Evolutionary conservation across 2,329 filamentous ascomycete species (phyloP).

Genomic region (Lasiodiplodia sp.): DNA sequence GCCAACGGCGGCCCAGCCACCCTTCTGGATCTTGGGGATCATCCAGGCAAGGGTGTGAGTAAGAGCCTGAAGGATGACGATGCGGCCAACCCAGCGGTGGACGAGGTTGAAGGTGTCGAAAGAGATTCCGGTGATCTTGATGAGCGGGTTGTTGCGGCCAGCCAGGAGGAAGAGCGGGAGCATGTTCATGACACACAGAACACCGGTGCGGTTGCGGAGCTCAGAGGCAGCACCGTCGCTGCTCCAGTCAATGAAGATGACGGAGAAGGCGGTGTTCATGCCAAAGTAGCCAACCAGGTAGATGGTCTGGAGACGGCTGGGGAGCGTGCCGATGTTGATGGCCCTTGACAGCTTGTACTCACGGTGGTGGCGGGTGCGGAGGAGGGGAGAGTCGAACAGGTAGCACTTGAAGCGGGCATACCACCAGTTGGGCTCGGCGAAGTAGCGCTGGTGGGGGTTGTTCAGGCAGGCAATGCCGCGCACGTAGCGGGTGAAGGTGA

Average conservation of each 20-base stretch:
- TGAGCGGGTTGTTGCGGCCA: conserved; percentile 79
- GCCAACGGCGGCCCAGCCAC: conserved; percentile 59
- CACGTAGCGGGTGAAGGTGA: conserved; percentile 70
- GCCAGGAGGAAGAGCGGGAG: conserved; percentile 77
- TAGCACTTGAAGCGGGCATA: conserved; percentile 56
- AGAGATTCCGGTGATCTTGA: conserved; percentile 73
- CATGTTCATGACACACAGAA: conserved; percentile 78
- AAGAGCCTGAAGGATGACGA: conserved; percentile 73
- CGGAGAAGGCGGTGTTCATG: conserved; percentile 56
- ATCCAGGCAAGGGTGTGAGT: conserved; percentile 70
- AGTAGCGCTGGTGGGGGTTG: conserved; percentile 83
- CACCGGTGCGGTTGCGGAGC: conserved; percentile 71
- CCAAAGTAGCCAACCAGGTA: conserved; percentile 57
- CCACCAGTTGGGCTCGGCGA: conserved; percentile 66
- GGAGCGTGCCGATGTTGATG: conserved; percentile 58
- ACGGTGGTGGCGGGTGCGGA: conserved; percentile 57
- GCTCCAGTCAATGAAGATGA: conserved; percentile 66
- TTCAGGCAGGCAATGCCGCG: conserved; percentile 77
- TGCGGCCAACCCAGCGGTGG: conserved; percentile 81
- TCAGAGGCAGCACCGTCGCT: conserved; percentile 74
- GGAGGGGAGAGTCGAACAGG: conserved; percentile 56
- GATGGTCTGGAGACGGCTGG: conserved; percentile 56
- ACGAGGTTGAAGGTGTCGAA: conserved; percentile 86
- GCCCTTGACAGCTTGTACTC: conserved; percentile 59
- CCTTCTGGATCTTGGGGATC: conserved; percentile 50